Conservation (phyloP, 768 basidiomycete genomes). For the Kockovaella imperatae region DNA sequence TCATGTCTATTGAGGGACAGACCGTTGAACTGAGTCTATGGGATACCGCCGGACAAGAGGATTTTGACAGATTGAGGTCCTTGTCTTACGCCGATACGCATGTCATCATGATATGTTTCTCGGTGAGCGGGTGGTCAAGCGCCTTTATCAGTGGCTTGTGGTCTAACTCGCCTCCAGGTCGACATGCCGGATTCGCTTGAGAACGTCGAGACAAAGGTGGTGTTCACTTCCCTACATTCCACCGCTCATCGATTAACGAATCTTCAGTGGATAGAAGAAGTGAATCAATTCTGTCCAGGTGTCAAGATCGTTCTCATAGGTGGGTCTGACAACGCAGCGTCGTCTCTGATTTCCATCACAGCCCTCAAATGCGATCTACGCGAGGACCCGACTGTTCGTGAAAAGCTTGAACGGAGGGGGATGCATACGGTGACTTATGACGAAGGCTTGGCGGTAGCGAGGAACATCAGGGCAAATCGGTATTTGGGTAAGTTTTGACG, state of each 20-base stretch:
- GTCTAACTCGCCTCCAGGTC: slow-evolving; percentile 52
- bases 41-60: slow-evolving; percentile 68
- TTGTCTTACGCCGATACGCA: slow-evolving; percentile 96
- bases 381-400: slow-evolving; percentile 66
- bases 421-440: slow-evolving; percentile 79
- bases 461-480: slow-evolving; percentile 52
- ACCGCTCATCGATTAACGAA: slow-evolving; percentile 1
- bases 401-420: slow-evolving; percentile 63
- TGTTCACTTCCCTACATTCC: background rate
- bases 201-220: slow-evolving; percentile 87
- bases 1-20: slow-evolving; percentile 77
- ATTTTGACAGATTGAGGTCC: slow-evolving; percentile 81
- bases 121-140: slow-evolving; percentile 50
- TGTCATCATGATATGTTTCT: slow-evolving; percentile 93
- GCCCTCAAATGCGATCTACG: slow-evolving; percentile 94
- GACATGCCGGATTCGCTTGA: slow-evolving; percentile 93
- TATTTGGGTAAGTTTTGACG: slow-evolving; percentile 80
- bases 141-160: too few relatives aligned
- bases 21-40: slow-evolving; percentile 84
- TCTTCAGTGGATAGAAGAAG: slow-evolving; percentile 81
- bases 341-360: slow-evolving; percentile 39
- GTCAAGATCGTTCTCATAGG: slow-evolving; percentile 92
- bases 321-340: slow-evolving; percentile 52
- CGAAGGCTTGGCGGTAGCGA: slow-evolving; percentile 62
- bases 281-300: slow-evolving; percentile 79